A percentile compares a stretch with the other conserved stretches of the same genome.
phyloP scores from a whole-genome alignment of 176 grass and related monocot genomes.

The Carex myosuroides region DNA sequence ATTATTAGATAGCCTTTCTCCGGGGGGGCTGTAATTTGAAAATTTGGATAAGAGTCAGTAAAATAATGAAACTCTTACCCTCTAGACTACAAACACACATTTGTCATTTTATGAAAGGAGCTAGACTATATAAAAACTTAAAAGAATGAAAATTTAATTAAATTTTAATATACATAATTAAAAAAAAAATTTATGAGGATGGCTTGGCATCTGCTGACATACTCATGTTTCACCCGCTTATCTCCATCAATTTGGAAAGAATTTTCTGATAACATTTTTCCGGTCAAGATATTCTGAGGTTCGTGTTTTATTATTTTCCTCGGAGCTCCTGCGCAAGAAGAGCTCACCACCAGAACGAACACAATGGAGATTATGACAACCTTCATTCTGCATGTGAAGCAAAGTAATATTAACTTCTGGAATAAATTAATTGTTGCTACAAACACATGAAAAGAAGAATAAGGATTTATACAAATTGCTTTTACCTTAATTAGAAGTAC shows the following conservation, averaged over 20 bases:
- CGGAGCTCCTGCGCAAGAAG: not conserved
- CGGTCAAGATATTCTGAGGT: not conserved
- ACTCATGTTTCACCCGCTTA: not conserved
- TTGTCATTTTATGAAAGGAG: too few relatives aligned
- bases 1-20: too few relatives aligned
- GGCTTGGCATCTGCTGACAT: too few relatives aligned
- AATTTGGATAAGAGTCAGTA: not conserved
- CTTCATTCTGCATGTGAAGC: not conserved
- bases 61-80: too few relatives aligned
- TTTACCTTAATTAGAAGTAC: not conserved
- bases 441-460: not conserved
- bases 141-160: too few relatives aligned
- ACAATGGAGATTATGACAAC: not conserved
- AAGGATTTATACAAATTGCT: not conserved
- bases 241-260: not conserved
- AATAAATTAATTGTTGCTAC: not conserved
- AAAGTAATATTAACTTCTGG: not conserved
- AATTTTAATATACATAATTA: too few relatives aligned
- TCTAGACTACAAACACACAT: too few relatives aligned
- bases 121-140: too few relatives aligned
- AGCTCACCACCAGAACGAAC: not conserved
- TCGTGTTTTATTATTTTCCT: constrained; percentile 3
- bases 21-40: not conserved
- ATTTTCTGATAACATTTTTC: not conserved
- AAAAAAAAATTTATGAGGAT: too few relatives aligned